Conservation (phyloP, 2,329 filamentous ascomycete genomes). For the Scedosporium boydii region DNA sequence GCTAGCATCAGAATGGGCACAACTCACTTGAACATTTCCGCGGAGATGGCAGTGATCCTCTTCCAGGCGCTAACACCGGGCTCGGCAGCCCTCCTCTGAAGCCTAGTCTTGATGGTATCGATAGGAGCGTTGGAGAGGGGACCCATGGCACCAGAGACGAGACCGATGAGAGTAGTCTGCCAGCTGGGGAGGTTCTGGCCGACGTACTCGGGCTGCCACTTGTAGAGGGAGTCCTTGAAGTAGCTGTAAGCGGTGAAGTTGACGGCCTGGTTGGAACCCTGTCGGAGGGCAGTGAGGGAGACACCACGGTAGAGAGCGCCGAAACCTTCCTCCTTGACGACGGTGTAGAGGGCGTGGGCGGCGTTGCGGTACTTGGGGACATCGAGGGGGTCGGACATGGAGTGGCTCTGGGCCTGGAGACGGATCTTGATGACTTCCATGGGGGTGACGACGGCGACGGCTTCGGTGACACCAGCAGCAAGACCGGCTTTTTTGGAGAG, state of each 20-base stretch:
- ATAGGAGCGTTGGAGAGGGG: conserved; percentile 95
- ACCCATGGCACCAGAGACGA: conserved; percentile 89
- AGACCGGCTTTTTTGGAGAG: conserved; percentile 60
- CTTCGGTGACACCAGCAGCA: conserved; percentile 88
- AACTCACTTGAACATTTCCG: conserved; percentile 70
- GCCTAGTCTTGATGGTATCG: conserved; percentile 94
- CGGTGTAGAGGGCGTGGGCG: conserved; percentile 72
- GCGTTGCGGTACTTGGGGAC: conserved; percentile 96
- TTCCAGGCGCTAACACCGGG: conserved; percentile 71
- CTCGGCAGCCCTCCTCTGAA: conserved; percentile 82
- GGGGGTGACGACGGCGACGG: conserved; percentile 89
- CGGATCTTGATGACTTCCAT: conserved; percentile 99
- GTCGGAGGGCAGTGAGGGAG: conserved; percentile 81
- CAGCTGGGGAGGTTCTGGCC: conserved; percentile 65
- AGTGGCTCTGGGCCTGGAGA: conserved; percentile 95
- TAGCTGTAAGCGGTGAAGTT: conserved; percentile 98
- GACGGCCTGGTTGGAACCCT: conserved; percentile 95
- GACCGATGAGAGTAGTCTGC: conserved; percentile 83
- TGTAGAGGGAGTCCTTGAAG: conserved; percentile 71
- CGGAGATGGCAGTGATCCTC: conserved; percentile 69
- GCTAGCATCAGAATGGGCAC: background rate
- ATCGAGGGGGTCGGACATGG: conserved; percentile 92
- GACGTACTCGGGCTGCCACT: conserved; percentile 60
- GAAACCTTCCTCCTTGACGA: conserved; percentile 82
- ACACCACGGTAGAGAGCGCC: conserved; percentile 89